Conservation (phyloP, 805 yeast species). For the Grigorovia transvaalensis region DNA sequence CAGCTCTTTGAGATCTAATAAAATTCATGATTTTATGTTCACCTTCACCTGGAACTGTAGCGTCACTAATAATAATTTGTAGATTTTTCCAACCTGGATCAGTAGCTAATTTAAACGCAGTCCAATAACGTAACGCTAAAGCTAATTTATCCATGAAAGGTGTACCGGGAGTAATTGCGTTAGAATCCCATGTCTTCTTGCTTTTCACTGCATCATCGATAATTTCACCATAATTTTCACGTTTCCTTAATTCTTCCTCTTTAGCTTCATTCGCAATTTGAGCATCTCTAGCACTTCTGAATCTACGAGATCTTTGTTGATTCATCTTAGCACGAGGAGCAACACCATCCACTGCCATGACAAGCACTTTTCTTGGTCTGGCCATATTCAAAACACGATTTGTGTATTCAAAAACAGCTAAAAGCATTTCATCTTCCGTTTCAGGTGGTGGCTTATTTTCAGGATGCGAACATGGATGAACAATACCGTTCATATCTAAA, state of each 20-base stretch:
- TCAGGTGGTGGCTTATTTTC: constrained; percentile 94
- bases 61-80: constrained; percentile 87
- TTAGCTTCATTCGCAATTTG: constrained; percentile 63
- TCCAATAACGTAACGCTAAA: constrained; percentile 77
- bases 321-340: constrained; percentile 98
- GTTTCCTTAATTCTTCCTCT: constrained; percentile 33
- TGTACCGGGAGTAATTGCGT: constrained; percentile 97
- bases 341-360: constrained; percentile 98
- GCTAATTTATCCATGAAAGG: constrained; percentile 94
- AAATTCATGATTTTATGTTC: constrained; percentile 97
- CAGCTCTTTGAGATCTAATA: constrained; percentile 79
- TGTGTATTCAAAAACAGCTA: constrained; percentile 86
- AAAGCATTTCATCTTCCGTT: constrained; percentile 93
- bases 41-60: constrained; percentile 98
- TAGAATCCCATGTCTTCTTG: constrained; percentile 85
- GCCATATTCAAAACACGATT: constrained; percentile 90
- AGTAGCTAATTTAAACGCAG: constrained; percentile 70
- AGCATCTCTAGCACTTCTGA: constrained; percentile 86
- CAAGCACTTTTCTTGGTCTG: constrained; percentile 80
- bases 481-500: constrained; percentile 97
- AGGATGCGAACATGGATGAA: constrained; percentile 98
- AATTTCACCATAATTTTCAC: constrained; percentile 40
- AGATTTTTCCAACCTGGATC: constrained; percentile 92
- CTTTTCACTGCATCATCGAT: constrained; percentile 68
- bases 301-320: constrained; percentile 90